Evolutionary conservation across 2,329 filamentous ascomycete genomes (phyloP), one percentile per base, ranked within the genome.

Genomic region (Tympanopsis confertula): DNA sequence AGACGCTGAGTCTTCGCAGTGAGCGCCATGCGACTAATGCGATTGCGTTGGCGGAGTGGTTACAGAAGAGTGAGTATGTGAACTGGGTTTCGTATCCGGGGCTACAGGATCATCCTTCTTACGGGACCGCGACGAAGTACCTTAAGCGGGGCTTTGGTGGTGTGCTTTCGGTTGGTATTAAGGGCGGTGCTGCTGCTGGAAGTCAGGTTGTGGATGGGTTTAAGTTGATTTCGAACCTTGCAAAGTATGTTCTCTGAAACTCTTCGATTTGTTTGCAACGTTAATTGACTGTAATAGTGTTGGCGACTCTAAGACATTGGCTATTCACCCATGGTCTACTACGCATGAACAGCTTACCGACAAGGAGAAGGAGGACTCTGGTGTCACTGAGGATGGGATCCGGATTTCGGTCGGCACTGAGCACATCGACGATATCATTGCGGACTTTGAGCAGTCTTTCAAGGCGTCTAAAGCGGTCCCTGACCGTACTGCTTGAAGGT

Each of bases 11-110:
- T 45, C 51, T 83, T 55, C 65, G 79, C 22, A 67, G 64, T 35
- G 78, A 83, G 53, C 61, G 79, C 38, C 78, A 82, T 50, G 77
- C 73, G 0, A 57, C 63, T 41, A 84, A 83, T 48, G 68, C 78
- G 1, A 45, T 78, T 26, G 65, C 66, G 35, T 59, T 83, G 29
- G 79, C 78, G 0, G 60, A 66, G 45, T 83, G 78, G 78, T 56
- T 84, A 12, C 68, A 79, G 56, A 66, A 62, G 51, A 77, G 82
- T 51, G 62, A 71, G 42, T 68, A 79, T 44, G 78, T 83, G 5
- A 66, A 67, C 24, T 84, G 79, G 78, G 79, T 83, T 3, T 76
- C 71, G 28, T 83, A 83, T 50, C 78, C 74, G 0, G 79, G 79
- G 14, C 58, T 83, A 1, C 64, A 71, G 49, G 71, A 62, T 50